Conservation (phyloP, 805 yeast genomes). For the Jamesozyma gamospora region DNA sequence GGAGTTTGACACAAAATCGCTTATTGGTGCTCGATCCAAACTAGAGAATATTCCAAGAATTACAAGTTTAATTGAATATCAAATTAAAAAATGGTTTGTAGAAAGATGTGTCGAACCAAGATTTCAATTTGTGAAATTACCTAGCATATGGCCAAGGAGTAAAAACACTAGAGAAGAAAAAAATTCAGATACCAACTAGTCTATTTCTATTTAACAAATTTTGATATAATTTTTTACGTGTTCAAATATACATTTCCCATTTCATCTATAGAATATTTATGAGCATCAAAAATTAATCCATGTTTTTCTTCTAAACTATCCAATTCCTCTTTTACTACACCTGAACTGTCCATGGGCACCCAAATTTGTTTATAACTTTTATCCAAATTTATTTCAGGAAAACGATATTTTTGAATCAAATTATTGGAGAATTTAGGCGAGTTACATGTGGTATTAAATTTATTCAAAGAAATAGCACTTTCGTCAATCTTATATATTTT, state of each 20-base stretch:
- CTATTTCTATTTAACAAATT: not conserved
- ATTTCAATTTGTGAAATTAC: constrained; percentile 74
- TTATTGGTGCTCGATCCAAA: constrained; percentile 88
- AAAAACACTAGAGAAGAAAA: constrained; percentile 42
- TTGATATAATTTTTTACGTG: not conserved
- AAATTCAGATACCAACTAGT: not conserved
- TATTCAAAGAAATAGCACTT: too few relatives aligned
- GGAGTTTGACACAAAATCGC: constrained; percentile 78
- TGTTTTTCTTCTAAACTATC: constrained; percentile 8
- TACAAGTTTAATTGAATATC: constrained; percentile 71
- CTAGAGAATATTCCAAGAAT: constrained; percentile 89
- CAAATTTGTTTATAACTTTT: constrained; percentile 24
- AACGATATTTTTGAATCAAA: not conserved
- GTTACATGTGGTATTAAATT: not conserved
- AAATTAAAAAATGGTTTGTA: constrained; percentile 77
- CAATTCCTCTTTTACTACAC: constrained; percentile 25
- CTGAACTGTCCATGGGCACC: constrained; percentile 35
- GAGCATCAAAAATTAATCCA: constrained; percentile 8
- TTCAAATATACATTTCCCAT: constrained; percentile 11
- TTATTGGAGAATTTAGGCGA: not conserved
- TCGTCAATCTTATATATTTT: constrained; percentile 2
- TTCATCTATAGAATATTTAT: constrained; percentile 8
- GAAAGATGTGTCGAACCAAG: constrained; percentile 93
- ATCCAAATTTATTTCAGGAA: constrained; percentile 3
- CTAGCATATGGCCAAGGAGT: constrained; percentile 77